phyloP scores from a whole-genome alignment of 306 rosid species.

The Clitoria ternatea region DNA sequence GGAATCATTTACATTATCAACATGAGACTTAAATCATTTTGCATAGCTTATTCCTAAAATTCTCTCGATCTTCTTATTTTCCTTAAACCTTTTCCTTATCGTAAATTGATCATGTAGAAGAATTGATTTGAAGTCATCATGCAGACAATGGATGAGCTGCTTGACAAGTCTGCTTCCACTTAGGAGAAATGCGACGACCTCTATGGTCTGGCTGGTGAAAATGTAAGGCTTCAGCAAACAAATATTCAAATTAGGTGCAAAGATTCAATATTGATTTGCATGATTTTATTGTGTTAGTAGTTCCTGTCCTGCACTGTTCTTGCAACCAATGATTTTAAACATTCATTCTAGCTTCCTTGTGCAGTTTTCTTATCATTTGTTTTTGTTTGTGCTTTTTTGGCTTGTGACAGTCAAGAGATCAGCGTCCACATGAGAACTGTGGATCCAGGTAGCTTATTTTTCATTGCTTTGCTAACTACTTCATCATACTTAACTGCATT shows the following conservation, averaged over 20 bases:
- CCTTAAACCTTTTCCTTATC: not conserved
- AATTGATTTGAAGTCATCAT: not conserved
- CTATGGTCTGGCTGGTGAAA: not conserved
- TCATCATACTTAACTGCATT: not conserved
- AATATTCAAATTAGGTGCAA: not conserved
- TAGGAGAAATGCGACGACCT: conserved; percentile 29
- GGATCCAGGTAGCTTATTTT: conserved; percentile 24
- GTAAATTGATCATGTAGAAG: not conserved
- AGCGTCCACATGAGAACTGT: conserved; percentile 12
- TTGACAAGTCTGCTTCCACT: conserved; percentile 29
- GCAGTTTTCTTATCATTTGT: not conserved
- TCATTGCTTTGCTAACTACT: not conserved
- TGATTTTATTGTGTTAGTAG: not conserved
- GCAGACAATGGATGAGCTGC: conserved; percentile 42
- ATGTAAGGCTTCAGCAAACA: conserved; percentile 17
- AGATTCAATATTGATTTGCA: not conserved
- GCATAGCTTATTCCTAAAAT: not conserved
- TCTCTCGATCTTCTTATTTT: not conserved
- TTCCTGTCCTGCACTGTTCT: too few species aligned
- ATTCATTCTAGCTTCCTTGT: not conserved
- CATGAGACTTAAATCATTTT: not conserved
- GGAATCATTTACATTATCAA: not conserved
- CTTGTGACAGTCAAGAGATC: conserved; percentile 22
- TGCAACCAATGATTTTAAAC: too few species aligned
- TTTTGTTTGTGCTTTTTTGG: too few species aligned